A percentile compares a stretch with the other conserved stretches of the same genome.
phyloP scores from a whole-genome alignment of 192 early-diverging fungal species.

The Coemansia sp. region DNA sequence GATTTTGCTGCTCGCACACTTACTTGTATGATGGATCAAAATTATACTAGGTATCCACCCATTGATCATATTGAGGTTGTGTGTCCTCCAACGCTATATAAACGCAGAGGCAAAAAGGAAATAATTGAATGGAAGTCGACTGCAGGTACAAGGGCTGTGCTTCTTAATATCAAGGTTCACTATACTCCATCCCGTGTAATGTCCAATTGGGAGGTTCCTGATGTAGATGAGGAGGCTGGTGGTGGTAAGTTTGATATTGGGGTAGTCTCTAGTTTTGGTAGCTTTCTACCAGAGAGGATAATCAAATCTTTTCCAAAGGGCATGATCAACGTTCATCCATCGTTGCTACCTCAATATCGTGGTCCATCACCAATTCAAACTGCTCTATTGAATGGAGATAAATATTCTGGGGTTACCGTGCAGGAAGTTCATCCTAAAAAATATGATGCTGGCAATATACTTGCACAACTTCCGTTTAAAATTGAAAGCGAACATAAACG shows the following conservation, averaged over 20 bases:
- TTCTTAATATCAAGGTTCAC: constrained; percentile 3
- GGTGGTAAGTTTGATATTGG: constrained; percentile 70
- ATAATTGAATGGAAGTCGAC: constrained; percentile 16
- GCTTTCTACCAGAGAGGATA: constrained; percentile 75
- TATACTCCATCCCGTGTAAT: neutral
- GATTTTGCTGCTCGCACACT: constrained; percentile 71
- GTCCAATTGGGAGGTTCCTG: constrained; percentile 15
- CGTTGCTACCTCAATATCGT: constrained; percentile 88
- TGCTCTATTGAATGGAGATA: constrained; percentile 75
- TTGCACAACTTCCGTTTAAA: constrained; percentile 58
- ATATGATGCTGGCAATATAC: constrained; percentile 85
- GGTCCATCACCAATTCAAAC: constrained; percentile 89
- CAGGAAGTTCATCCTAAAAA: constrained; percentile 74
- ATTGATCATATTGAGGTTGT: constrained; percentile 21
- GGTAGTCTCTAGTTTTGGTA: constrained; percentile 92
- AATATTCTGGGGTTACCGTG: constrained; percentile 76
- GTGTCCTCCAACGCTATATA: constrained; percentile 14
- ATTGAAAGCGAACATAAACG: neutral
- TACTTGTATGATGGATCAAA: constrained; percentile 56
- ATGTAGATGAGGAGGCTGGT: neutral
- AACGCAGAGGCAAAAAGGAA: constrained; percentile 14
- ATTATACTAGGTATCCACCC: constrained; percentile 24
- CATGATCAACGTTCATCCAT: constrained; percentile 92
- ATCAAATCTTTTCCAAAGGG: constrained; percentile 65
- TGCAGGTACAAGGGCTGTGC: constrained; percentile 5